Evolutionary conservation across 2,329 filamentous ascomycete genomes (phyloP).

Genomic region (Cephalotrichum gorgonifer): DNA sequence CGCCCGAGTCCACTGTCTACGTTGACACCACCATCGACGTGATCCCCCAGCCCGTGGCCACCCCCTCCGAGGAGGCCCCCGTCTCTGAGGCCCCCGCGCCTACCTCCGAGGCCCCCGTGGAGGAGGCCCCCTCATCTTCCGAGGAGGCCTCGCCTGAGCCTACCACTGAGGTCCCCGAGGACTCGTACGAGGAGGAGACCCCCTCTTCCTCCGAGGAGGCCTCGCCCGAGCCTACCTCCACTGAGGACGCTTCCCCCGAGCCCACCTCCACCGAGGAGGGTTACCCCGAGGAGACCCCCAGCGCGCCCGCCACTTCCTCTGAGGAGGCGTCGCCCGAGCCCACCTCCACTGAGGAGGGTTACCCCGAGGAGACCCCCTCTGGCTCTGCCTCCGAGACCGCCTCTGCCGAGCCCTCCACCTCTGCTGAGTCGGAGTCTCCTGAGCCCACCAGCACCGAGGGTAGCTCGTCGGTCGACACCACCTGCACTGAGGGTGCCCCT

Average conservation of each 20-base stretch:
- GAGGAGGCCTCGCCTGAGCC: constrained; percentile 6
- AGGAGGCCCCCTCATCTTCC: not conserved
- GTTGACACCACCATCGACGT: constrained; percentile 4
- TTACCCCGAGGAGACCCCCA: constrained; percentile 9
- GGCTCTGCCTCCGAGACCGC: constrained; percentile 6
- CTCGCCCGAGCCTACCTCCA: constrained; percentile 18
- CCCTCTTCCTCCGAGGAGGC: constrained; percentile 18
- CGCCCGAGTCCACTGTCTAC: not conserved
- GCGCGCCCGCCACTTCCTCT: not conserved
- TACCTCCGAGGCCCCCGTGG: not conserved
- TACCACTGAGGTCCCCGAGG: constrained; percentile 9
- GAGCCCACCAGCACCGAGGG: constrained; percentile 4
- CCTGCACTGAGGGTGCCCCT: constrained; percentile 5
- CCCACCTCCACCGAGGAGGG: constrained; percentile 23
- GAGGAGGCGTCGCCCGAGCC: constrained; percentile 15
- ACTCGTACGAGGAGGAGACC: constrained; percentile 8
- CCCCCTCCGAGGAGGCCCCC: not conserved
- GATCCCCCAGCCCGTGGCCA: not conserved
- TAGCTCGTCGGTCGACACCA: constrained; percentile 4
- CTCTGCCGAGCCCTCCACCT: not conserved
- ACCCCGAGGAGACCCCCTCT: constrained; percentile 3
- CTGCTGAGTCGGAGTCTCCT: constrained; percentile 5
- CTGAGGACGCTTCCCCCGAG: constrained; percentile 11
- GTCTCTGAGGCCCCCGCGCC: no score
- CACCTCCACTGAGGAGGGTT: constrained; percentile 15